These are phyloP conservation scores for Kwoniella europaea DNA, from an alignment of 768 basidiomycete genomes.

Conservation along the genomic window DNA sequence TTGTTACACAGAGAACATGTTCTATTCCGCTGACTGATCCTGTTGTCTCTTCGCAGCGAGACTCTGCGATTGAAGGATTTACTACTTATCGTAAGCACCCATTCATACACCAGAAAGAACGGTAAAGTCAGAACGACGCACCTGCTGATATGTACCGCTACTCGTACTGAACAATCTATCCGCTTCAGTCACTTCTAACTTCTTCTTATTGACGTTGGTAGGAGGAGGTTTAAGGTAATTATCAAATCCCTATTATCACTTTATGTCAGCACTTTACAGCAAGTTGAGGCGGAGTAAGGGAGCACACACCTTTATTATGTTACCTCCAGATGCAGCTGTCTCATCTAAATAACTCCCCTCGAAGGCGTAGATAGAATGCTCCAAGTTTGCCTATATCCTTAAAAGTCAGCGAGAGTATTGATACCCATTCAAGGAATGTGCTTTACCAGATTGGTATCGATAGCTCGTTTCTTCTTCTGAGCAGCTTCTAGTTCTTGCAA, in stretches of 20 bases:
- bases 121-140: constrained; percentile 24
- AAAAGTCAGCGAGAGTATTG: not conserved
- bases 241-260: constrained; percentile 55
- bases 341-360: constrained; percentile 61
- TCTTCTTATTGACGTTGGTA: constrained; percentile 39
- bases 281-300: not conserved
- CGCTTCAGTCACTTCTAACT: constrained; percentile 47
- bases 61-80: constrained; percentile 20
- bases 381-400: constrained; percentile 55
- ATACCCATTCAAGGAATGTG: not conserved
- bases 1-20: not conserved
- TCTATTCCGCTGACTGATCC: constrained; percentile 8
- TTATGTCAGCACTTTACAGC: not conserved
- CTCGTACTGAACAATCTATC: constrained; percentile 59
- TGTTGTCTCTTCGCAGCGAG: constrained; percentile 36
- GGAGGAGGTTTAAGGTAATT: constrained; percentile 58
- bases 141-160: constrained; percentile 56
- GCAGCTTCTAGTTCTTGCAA: constrained; percentile 50
- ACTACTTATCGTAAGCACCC: constrained; percentile 18
- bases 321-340: constrained; percentile 56
- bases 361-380: constrained; percentile 59
- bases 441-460: constrained; percentile 41
- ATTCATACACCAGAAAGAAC: constrained; percentile 16
- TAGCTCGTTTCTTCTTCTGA: constrained; percentile 41
- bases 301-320: constrained; percentile 59